Base-by-base conservation (phyloP, 2,329 filamentous ascomycete genomes). In the Ceratocystis diversiconidia region DNA sequence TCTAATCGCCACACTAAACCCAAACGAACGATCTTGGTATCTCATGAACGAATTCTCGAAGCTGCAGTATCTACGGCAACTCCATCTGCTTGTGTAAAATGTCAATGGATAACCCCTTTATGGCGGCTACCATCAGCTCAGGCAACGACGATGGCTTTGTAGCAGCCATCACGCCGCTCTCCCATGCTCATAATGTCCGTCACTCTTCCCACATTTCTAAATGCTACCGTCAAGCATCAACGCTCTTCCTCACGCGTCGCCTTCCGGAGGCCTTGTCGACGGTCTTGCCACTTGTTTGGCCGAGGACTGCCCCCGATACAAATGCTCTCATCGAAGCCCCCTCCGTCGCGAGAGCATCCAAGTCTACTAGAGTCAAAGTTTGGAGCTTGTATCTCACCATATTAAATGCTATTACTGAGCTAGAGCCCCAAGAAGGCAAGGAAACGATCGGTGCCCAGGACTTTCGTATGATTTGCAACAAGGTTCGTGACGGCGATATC, bases 351-450 rank as follows among this genome's bases (percentile, higher is more conserved):
- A 84, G 82, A 69, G 90, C 90, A 64, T 92, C 89, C 52, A 85
- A 88, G 70, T 88, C 86, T 41, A 94, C 90, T 66, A 82, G 92
- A 69, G 88, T 96, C 74, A 99, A 97, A 76, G 88, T 97, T 69
- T 99, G 94, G 94, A 96, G 91, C 75, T 81, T 99, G 71, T 99
- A 97, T 74, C 82, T 97, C 69, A 96, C 92, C 19, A 87, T 96
- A 62, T 80, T 97, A 69, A 96, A 96, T 77, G 88, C 90, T 48
- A 88, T 96, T 69, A 80, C 95, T 44, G 92, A 97, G 72, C 80
- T 97, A 72, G 90, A 91, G 65, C 81, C 89, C 1, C 90, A 96
- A 70, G 92, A 96, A 74, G 94, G 92, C 62, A 96, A 94, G 77
- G 84, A 87, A 63, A 83, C 87, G 12, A 95, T 97, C 76, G 94